These are phyloP conservation scores for Sugiyamaella floridensis DNA, from an alignment of 805 yeast species.

Conservation along the genomic window DNA sequence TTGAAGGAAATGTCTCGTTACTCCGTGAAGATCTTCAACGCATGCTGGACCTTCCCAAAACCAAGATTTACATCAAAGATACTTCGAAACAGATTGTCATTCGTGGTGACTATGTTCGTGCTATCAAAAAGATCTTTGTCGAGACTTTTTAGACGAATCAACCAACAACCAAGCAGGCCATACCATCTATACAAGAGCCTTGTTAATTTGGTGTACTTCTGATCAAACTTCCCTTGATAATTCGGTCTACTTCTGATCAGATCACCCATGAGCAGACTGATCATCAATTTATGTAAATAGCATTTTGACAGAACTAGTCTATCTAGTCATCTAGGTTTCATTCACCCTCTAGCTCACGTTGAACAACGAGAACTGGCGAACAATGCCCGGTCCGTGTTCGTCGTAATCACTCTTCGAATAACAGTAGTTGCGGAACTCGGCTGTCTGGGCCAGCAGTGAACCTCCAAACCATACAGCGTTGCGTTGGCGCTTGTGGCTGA, in stretches of 20 bases:
- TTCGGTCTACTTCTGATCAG: neutral
- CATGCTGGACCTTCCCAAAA: conserved; percentile 40
- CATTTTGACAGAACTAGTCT: too few species aligned
- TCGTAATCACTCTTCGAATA: conserved; percentile 96
- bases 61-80: conserved; percentile 42
- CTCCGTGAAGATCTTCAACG: conserved; percentile 59
- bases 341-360: conserved; percentile 53
- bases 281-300: too few species aligned
- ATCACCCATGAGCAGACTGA: too few species aligned
- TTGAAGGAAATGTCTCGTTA: conserved; percentile 60
- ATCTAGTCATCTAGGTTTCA: neutral
- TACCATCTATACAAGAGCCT: too few species aligned
- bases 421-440: conserved; percentile 93
- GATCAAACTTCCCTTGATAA: too few species aligned
- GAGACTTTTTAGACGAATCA: conserved; percentile 28
- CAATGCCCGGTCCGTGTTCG: conserved; percentile 96
- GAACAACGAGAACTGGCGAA: conserved; percentile 91
- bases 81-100: conserved; percentile 49
- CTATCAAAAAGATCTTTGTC: conserved; percentile 33
- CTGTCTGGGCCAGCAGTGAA: conserved; percentile 89
- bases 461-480: conserved; percentile 99
- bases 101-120: conserved; percentile 40
- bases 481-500: conserved; percentile 93
- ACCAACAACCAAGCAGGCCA: too few species aligned
- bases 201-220: too few species aligned